These are phyloP conservation scores for Clarireedia monteithiana DNA, from an alignment of 2,329 filamentous ascomycete genomes.

Conservation along the genomic window DNA sequence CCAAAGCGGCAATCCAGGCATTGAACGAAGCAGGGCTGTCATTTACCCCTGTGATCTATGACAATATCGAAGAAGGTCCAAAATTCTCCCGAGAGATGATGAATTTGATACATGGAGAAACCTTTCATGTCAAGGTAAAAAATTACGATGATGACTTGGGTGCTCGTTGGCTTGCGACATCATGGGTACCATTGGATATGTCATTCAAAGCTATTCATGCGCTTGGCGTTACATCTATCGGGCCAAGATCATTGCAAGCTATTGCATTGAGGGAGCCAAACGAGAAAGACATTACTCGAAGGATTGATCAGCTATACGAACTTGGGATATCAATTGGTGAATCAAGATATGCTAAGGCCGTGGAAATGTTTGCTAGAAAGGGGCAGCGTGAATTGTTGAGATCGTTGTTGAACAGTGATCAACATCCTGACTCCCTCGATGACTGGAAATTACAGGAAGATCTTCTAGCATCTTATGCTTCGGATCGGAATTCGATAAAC, in stretches of 20 bases:
- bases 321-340: constrained; percentile 55
- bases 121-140: constrained; percentile 32
- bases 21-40: constrained; percentile 22
- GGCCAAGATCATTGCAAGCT: constrained; percentile 68
- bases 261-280: constrained; percentile 60
- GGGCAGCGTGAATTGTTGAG: constrained; percentile 35
- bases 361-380: constrained; percentile 55
- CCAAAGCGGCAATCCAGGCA: constrained; percentile 18
- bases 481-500: constrained; percentile 40
- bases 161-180: constrained; percentile 75
- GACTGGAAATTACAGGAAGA: constrained; percentile 45
- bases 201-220: constrained; percentile 62
- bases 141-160: constrained; percentile 61
- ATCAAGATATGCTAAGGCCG: constrained; percentile 56
- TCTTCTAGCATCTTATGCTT: constrained; percentile 44
- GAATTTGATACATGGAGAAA: constrained; percentile 27
- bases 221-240: constrained; percentile 64
- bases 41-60: constrained; percentile 14
- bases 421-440: constrained; percentile 57
- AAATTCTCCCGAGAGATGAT: constrained; percentile 27
- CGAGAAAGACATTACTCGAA: constrained; percentile 45
- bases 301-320: constrained; percentile 52
- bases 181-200: constrained; percentile 63
- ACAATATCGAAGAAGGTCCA: constrained; percentile 9
- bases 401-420: constrained; percentile 42